These are phyloP conservation scores for Amaranthus palmeri DNA, from an alignment of 148 eudicot genomes.

Conservation along the genomic window DNA sequence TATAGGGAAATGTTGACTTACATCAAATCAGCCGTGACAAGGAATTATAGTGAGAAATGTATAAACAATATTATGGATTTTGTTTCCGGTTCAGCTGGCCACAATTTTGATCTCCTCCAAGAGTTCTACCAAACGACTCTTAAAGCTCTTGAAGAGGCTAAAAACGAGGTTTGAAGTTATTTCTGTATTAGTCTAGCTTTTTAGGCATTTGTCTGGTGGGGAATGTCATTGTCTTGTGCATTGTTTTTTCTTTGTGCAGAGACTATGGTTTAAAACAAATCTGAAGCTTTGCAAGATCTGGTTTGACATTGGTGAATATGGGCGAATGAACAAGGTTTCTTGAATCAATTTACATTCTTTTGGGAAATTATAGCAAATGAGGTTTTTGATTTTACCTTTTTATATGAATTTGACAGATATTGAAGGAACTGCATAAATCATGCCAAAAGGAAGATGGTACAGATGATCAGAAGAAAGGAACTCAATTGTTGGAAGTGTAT, in stretches of 20 bases:
- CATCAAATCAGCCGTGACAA: constrained; percentile 91
- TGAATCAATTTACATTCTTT: not conserved
- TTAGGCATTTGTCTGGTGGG: not conserved
- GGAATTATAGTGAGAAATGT: constrained; percentile 97
- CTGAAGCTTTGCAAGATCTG: constrained; percentile 97
- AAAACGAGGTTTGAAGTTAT: constrained; percentile 71
- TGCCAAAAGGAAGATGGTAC: constrained; percentile 95
- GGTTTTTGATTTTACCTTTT: not conserved
- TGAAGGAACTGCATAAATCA: constrained; percentile 98
- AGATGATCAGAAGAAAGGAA: constrained; percentile 99
- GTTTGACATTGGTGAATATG: constrained; percentile 99
- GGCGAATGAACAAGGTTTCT: constrained; percentile 91
- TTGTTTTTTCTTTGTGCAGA: constrained; percentile 44
- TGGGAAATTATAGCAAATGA: not conserved
- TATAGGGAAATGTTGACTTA: constrained; percentile 95
- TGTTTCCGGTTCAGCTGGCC: constrained; percentile 96
- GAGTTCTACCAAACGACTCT: constrained; percentile 93
- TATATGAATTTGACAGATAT: constrained; percentile 45
- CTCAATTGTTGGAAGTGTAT: constrained; percentile 92
- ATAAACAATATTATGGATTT: constrained; percentile 98
- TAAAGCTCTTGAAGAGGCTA: constrained; percentile 97
- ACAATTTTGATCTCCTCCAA: constrained; percentile 81
- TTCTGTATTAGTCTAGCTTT: not conserved
- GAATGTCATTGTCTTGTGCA: constrained; percentile 5
- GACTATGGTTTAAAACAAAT: constrained; percentile 98